Evolutionary conservation across 139 green algal genomes (phyloP).

Genomic region (Chlorokybus atmophyticus): DNA sequence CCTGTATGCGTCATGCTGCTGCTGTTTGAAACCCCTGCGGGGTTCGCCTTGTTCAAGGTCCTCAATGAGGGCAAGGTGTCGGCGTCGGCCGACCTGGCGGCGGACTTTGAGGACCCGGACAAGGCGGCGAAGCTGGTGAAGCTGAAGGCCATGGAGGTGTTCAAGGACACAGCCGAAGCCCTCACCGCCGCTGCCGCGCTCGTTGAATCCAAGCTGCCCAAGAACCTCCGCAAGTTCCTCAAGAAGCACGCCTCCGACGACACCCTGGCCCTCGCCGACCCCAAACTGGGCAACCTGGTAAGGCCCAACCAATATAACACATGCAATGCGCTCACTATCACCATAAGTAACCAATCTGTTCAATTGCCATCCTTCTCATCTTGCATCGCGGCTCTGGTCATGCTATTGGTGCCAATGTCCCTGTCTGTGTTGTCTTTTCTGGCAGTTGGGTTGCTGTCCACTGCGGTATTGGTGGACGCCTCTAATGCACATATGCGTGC

Average conservation of each 20-base stretch:
- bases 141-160: slow-evolving; percentile 94
- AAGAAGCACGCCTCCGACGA: slow-evolving; percentile 84
- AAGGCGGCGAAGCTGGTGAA: slow-evolving; percentile 84
- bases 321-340: too few species aligned
- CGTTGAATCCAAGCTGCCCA: slow-evolving; percentile 90
- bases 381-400: too few species aligned
- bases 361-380: too few species aligned
- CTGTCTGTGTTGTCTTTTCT: too few species aligned
- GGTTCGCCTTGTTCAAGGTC: slow-evolving; percentile 95
- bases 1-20: slow-evolving; percentile 76
- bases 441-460: too few species aligned
- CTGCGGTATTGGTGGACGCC: too few species aligned
- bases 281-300: slow-evolving; percentile 89
- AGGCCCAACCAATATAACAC: too few species aligned
- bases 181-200: slow-evolving; percentile 79
- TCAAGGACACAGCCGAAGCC: slow-evolving; percentile 93
- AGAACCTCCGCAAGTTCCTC: slow-evolving; percentile 96
- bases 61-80: slow-evolving; percentile 78
- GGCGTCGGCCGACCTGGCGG: too few species aligned
- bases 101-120: too few species aligned
- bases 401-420: too few species aligned
- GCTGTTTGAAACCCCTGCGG: slow-evolving; percentile 87
- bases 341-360: too few species aligned
- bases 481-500: too few species aligned
- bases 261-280: slow-evolving; percentile 79